Evolutionary conservation across 192 early-diverging fungal species (phyloP), one percentile per base, ranked within the genome.

Genomic region (Rhizophagus sp.): DNA sequence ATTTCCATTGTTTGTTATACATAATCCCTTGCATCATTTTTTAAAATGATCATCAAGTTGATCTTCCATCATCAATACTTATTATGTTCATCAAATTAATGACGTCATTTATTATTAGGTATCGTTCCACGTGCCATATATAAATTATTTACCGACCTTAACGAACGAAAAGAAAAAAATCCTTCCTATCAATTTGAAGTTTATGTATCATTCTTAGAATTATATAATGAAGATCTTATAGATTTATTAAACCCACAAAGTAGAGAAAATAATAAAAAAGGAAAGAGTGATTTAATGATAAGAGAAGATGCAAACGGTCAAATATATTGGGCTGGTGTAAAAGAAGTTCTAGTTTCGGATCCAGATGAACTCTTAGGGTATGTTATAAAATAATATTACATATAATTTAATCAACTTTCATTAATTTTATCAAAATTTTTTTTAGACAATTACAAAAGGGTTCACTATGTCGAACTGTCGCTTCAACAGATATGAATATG

Each of bases 211-310:
- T 98, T 97, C 83, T 76, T 99, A 52, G 97, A 99, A 84, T 84
- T 97, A n/a, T 96, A 99, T 85, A 98, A 99, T 85, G 97, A 99
- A 81, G 96, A 98, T 70, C 85, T 98, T 50, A 92, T 96, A 22
- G 97, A 99, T 81, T 87, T 99, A 24, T 86, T 97, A 34, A 86
- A 85, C 36, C 82, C 83, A 19, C 81, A 80, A 49, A 83, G 73
- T 19, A 83, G 80, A 17, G 77, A 73, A 12, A 22, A 69, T 61
- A 6, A 47, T 47, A 79, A 71, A 75, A 81, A 49, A 80, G 85
- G 27, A 80, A 82, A 65, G 71, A 81, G n/a, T 64, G 80, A 30
- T 78, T 84, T 69, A 41, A 89, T 88, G 73, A 84, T 98, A 36
- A 88, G 96, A 72, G 93, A 95, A 73, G 97, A 99, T 88, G 85